Evolutionary conservation across 768 basidiomycete species (phyloP).

Genomic region (Macrocybe gigantea): DNA sequence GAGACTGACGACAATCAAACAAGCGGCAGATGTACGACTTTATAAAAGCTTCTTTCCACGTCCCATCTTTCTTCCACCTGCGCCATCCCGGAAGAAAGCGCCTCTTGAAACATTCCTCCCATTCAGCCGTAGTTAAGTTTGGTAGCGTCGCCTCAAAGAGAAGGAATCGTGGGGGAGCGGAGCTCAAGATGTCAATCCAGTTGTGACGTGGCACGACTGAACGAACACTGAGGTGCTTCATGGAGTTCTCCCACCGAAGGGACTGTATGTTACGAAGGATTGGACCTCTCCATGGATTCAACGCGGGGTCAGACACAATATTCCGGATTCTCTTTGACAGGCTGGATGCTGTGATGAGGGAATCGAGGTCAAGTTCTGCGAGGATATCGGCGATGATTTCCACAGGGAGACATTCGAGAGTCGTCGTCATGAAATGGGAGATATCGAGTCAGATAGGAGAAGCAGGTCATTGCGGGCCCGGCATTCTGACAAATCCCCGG

Average conservation of each 20-base stretch:
- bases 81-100: conserved; percentile 76
- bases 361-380: conserved; percentile 57
- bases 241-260: conserved; percentile 38
- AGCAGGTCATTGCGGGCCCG: not conserved
- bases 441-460: conserved; percentile 1
- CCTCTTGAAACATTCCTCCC: conserved; percentile 69
- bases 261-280: conserved; percentile 53
- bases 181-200: conserved; percentile 71
- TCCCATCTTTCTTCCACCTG: conserved; percentile 57
- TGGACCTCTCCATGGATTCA: conserved; percentile 75
- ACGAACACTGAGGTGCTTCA: conserved; percentile 59
- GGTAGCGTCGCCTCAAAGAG: conserved; percentile 66
- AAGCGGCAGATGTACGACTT: conserved; percentile 39
- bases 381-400: conserved; percentile 73
- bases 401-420: conserved; percentile 58
- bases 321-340: conserved; percentile 53
- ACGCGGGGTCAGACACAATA: conserved; percentile 54
- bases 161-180: conserved; percentile 56
- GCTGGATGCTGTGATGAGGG: conserved; percentile 52
- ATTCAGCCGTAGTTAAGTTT: conserved; percentile 57
- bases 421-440: conserved; percentile 12
- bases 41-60: conserved; percentile 63
- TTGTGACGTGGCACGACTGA: conserved; percentile 67
- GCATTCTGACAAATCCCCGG: not conserved
- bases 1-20: conserved; percentile 2